Base-by-base conservation (phyloP, 306 rosid species). In the Prunus campanulata region DNA sequence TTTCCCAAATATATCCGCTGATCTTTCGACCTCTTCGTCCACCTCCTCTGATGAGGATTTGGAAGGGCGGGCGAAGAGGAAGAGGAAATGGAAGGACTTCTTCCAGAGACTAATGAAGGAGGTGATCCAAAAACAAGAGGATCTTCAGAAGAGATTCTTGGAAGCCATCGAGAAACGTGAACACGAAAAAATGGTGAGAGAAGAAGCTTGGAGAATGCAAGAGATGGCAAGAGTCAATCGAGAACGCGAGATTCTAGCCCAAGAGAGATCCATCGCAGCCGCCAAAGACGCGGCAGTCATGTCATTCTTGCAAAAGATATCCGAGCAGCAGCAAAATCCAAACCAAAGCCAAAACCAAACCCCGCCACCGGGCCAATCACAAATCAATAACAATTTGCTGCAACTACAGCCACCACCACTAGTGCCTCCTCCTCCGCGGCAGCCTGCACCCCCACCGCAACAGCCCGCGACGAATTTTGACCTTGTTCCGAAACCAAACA, bases 51-150 rank as follows among this genome's bases (percentile, higher is more conserved):
- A 90, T 4, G 96, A 88, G 7, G 83, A 85, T 24, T 76, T 85
- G 18, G 88, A 69, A 54, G 48, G 79, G 68, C 54, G 96, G 56
- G 64, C 74, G 13, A 90, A 84, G 85, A 74, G 87, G 81, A 92
- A 92, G 88, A 83, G 99, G 44, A 95, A 91, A 35, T 95, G 97
- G 99, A 90, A 87, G 86, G 96, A 89, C 70, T 95, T 95, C 82
- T 91, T 92, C 22, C 86, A 84, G 90, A 87, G 88, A 19, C 66
- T 95, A 12, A 89, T 90, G 88, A 89, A 84, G 82, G 92, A 92
- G 18, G 97, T 95, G 68, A 82, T 89, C 12, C 86, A 82, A 75
- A 93, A 91, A 72, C 99, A 95, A 55, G 99, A 95, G 78, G 90
- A 87, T 27, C 32, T 92, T 66, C 99, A 95, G 72, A 78, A 71